Evolutionary conservation across 2,329 filamentous ascomycete genomes (phyloP).

Genomic region (Fusarium newnesense): DNA sequence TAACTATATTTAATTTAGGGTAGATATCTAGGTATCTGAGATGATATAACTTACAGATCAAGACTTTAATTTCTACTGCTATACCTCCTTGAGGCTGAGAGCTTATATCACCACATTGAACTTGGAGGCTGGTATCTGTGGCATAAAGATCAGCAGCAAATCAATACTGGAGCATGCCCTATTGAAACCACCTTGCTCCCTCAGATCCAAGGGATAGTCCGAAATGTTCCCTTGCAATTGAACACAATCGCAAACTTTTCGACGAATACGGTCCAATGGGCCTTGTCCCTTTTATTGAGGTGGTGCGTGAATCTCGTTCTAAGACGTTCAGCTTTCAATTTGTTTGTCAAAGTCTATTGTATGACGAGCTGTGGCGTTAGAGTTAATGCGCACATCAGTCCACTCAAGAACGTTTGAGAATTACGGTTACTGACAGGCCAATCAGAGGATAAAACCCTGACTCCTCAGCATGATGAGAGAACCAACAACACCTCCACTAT

Average conservation of each 20-base stretch:
- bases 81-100: no score
- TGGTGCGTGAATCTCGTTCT: neutral
- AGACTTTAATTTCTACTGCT: no score
- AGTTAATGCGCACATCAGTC: neutral
- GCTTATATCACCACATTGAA: no score
- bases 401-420: neutral
- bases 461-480: neutral
- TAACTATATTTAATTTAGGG: no score
- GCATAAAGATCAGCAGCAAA: no score
- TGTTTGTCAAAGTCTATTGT: neutral
- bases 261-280: neutral
- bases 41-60: no score
- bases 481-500: neutral
- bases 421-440: neutral
- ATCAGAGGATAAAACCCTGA: neutral
- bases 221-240: neutral
- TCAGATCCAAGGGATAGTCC: neutral
- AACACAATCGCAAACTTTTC: neutral
- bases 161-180: no score
- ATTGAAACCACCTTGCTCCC: no score
- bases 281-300: neutral
- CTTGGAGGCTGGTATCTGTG: no score
- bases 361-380: neutral
- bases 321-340: neutral
- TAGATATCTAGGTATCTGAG: no score